These are phyloP conservation scores for Nemophila menziesii DNA, from an alignment of 257 asterid species.

Conservation along the genomic window DNA sequence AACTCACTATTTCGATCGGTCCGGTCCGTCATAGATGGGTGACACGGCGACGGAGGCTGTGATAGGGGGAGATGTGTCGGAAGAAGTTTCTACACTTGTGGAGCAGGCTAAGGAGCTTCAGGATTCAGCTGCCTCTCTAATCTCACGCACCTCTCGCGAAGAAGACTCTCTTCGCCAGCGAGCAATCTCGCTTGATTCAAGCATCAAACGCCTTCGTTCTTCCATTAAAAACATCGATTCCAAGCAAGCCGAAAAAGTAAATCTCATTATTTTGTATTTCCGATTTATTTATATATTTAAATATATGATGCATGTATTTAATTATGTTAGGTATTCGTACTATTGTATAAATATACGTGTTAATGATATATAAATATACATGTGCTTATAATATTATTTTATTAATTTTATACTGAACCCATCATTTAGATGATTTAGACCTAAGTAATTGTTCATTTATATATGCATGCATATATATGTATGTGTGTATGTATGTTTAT, in stretches of 20 bases:
- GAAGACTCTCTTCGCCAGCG: constrained; percentile 92
- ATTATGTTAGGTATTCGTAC: too few species aligned
- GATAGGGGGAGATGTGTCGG: constrained; percentile 21
- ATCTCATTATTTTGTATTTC: neutral
- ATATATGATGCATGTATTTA: constrained; percentile 17
- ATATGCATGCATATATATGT: constrained; percentile 1
- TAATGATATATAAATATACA: too few species aligned
- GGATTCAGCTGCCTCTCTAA: constrained; percentile 67
- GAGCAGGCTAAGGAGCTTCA: constrained; percentile 91
- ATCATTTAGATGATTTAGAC: too few species aligned
- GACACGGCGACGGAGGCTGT: constrained; percentile 26
- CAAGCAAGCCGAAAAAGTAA: constrained; percentile 39
- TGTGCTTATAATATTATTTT: too few species aligned
- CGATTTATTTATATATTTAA: constrained; percentile 5
- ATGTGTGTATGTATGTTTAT: neutral
- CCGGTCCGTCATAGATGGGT: constrained; percentile 30
- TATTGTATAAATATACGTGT: too few species aligned
- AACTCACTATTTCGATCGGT: constrained; percentile 14
- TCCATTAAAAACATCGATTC: constrained; percentile 38
- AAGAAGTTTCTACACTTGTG: constrained; percentile 32
- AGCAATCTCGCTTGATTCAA: constrained; percentile 58
- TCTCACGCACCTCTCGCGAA: constrained; percentile 62
- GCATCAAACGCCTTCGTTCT: constrained; percentile 46
- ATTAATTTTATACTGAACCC: too few species aligned
- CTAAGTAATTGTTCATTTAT: too few species aligned